Base-by-base conservation (phyloP, 129 eudicot genomes). In the Pittosporum tobira region DNA sequence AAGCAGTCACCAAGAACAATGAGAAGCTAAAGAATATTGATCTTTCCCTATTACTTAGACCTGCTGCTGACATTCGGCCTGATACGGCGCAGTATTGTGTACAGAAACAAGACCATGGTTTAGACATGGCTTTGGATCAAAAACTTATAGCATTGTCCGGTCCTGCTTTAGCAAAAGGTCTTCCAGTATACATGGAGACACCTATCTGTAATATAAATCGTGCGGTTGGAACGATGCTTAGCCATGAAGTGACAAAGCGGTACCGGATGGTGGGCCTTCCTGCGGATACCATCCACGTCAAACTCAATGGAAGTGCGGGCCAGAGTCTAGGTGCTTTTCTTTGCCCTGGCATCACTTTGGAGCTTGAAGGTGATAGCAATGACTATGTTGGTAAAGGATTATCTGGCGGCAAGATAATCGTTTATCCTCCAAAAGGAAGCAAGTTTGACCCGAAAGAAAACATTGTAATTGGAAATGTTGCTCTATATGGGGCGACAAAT, bases 341-440 rank as follows among this genome's bases (percentile, higher is more conserved):
- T 0, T 93, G 99, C 70, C 78, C 99, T 21, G 99, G 99, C 40
- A 79, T 93, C 45, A 72, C 74, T 60, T 79, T 93, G 15, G 99
- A 93, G 81, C 88, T 93, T 59, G 99, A 93, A 77, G 99, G 99
- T 7, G 99, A 93, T 61, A 83, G 96, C 75, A 93, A 93, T 73
- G 99, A 93, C 62, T 93, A 93, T 72, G 99, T 93, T 2, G 99
- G 99, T 8, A 93, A 93, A 61, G 99, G 99, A 12, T 65, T 93
- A 57, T 93, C 96, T 0, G 99, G 99, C 62, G 99, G 99, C 6
- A 93, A 81, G 70, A 79, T 93, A 40, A 66, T 87, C 20, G 96
- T 93, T 59, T 93, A 87, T 61, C 99, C 99, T 44, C 99, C 99
- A 3, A 83, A 70, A 69, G 85, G 76, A 45, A 87, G 96, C 54